A percentile compares a stretch with the other conserved stretches of the same genome.
Conservation (phyloP, 2,329 filamentous ascomycete genomes). For the Diaporthe amygdali region DNA sequence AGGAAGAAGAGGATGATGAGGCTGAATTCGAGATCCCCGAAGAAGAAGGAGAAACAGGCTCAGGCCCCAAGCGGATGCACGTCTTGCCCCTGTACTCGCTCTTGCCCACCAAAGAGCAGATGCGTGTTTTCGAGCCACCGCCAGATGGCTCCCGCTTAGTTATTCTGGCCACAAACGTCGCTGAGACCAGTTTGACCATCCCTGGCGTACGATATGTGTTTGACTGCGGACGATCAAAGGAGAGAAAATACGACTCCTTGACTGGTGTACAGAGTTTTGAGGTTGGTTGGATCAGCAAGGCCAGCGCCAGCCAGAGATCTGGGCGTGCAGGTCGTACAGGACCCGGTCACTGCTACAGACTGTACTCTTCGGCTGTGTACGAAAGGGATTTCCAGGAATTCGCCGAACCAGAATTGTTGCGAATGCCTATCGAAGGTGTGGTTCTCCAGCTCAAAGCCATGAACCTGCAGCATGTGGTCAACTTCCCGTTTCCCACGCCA, state of each 20-base stretch:
- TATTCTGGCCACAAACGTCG: slow-evolving; percentile 93
- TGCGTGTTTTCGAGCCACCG: slow-evolving; percentile 85
- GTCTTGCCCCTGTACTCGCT: slow-evolving; percentile 94
- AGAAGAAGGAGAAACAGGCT: slow-evolving; percentile 63
- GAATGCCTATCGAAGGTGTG: slow-evolving; percentile 91
- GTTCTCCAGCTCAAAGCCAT: slow-evolving; percentile 95
- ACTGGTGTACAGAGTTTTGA: slow-evolving; percentile 96
- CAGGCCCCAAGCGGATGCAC: slow-evolving; percentile 76
- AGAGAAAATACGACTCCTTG: slow-evolving; percentile 83
- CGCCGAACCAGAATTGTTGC: slow-evolving; percentile 84
- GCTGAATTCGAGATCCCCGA: slow-evolving; percentile 74
- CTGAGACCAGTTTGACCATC: slow-evolving; percentile 96
- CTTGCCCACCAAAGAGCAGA: slow-evolving; percentile 86
- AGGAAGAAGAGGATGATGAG: slow-evolving; percentile 61
- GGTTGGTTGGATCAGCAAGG: slow-evolving; percentile 96
- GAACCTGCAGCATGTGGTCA: slow-evolving; percentile 86
- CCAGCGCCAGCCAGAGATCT: slow-evolving; percentile 87
- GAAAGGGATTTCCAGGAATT: slow-evolving; percentile 89
- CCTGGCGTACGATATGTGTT: slow-evolving; percentile 96
- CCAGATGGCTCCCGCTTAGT: slow-evolving; percentile 85
- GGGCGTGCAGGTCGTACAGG: slow-evolving; percentile 95
- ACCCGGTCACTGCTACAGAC: slow-evolving; percentile 91
- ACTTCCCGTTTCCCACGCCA: slow-evolving; percentile 95
- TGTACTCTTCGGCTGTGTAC: slow-evolving; percentile 94
- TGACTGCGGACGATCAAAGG: slow-evolving; percentile 90